A percentile compares a stretch with the other conserved stretches of the same genome.
These are phyloP conservation scores for Termitomyces sp. DNA, from an alignment of 768 basidiomycete genomes.

Conservation along the genomic window DNA sequence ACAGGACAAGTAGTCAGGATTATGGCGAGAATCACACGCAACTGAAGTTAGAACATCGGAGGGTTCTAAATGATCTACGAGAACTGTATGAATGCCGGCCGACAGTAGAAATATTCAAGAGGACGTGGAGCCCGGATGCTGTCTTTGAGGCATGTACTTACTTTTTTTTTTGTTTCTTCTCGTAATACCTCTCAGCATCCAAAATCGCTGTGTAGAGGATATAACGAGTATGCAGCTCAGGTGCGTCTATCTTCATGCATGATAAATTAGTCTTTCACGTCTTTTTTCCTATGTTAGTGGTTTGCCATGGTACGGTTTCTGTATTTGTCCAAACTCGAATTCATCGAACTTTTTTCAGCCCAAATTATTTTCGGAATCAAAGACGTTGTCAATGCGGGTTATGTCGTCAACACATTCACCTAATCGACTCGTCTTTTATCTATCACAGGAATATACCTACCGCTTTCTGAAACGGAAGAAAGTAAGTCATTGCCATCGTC, in stretches of 20 bases:
- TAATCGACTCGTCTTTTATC: conserved; percentile 54
- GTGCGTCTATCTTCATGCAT: conserved; percentile 26
- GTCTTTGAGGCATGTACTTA: conserved; percentile 43
- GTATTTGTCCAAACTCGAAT: not conserved
- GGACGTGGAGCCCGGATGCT: conserved; percentile 50
- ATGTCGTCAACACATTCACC: conserved; percentile 55
- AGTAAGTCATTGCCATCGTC: conserved; percentile 20
- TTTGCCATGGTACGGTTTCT: conserved; percentile 42
- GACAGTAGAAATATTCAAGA: conserved; percentile 44
- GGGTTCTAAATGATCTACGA: conserved; percentile 51
- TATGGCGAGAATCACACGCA: conserved; percentile 27
- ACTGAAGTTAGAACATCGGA: conserved; percentile 35
- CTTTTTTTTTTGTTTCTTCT: not conserved
- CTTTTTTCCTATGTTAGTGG: conserved; percentile 30
- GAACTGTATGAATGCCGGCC: conserved; percentile 55
- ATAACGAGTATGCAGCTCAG: conserved; percentile 46
- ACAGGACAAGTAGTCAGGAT: conserved; percentile 31
- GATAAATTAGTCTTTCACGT: not conserved
- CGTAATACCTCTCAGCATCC: conserved; percentile 36
- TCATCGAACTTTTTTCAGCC: conserved; percentile 29
- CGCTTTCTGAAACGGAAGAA: conserved; percentile 47
- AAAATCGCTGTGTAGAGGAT: conserved; percentile 42
- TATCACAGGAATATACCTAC: conserved; percentile 58
- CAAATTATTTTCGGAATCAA: conserved; percentile 47
- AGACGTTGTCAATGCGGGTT: conserved; percentile 44